Evolutionary conservation across 2,329 filamentous ascomycete genomes (phyloP), one percentile per base, ranked within the genome.

Genomic region (Penicillium fuscoglaucum): DNA sequence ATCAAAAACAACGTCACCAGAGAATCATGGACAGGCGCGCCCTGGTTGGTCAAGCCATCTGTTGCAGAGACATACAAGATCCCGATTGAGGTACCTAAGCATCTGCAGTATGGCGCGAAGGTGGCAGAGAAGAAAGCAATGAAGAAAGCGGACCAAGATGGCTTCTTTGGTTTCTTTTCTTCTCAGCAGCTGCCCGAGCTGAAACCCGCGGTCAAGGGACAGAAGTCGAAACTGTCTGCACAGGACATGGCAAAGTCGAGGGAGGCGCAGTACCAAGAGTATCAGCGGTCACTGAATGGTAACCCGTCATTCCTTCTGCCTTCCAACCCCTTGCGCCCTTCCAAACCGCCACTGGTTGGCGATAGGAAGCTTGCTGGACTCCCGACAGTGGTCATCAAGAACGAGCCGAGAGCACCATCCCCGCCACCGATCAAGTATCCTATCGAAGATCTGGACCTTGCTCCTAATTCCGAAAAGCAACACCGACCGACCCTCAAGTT

Each of bases 1-100:
- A 90, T 99, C 63, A 96, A 96, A 73, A 93, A 96, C 75, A 95
- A 92, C 0, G 89, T 97, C n/a, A 89, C 88, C 2, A 83, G 93
- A 61, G 95, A 98, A 70, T 86, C 91, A 4, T 98, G 93, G 91
- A 93, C 87, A 60, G 93, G 93, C n/a, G 95, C 95, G 0, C 93
- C 95, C 0, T 99, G 95, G 95, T 80, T 96, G 55, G 93, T 98
- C 19, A 97, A 96, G 77, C 84, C 89, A 37, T 87, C 91, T 54
- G 87, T 96, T 59, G 95, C 95, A 1, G 85, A 86, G 46, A 84
- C 88, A 62, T 96, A 95, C 74, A 88, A 91, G 61, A 95, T 99
- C 62, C 88, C 91, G 61, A 92, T 87, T n/a, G 87, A 91, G 53
- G 86, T 98, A 13, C 95, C 95, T 7, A 84, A 87, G 52, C 89